Percentiles rank a stretch among this genome's conserved stretches.
Evolutionary conservation across 1,139 yeast species (phyloP).

Genomic region (Kazachstania sp.): DNA sequence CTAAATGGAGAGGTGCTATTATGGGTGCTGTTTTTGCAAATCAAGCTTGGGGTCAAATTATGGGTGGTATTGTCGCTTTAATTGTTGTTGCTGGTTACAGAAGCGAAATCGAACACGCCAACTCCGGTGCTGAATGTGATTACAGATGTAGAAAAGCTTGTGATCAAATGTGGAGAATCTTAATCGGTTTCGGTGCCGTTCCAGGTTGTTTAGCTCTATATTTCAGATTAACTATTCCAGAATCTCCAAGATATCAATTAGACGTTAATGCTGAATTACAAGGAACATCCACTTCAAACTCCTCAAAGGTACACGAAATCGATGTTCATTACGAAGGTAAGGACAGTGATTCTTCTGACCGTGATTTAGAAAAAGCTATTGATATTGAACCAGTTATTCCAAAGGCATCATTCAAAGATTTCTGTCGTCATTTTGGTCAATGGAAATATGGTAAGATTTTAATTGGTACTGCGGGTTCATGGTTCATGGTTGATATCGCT

Average conservation of each 20-base stretch:
- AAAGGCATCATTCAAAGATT: slow-evolving; percentile 47
- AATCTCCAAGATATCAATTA: slow-evolving; percentile 81
- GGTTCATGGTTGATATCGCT: slow-evolving; percentile 95
- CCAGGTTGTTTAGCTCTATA: slow-evolving; percentile 78
- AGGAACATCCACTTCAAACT: background rate
- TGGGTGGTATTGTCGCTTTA: slow-evolving; percentile 75
- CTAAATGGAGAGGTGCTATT: slow-evolving; percentile 94
- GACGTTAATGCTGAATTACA: slow-evolving; percentile 49
- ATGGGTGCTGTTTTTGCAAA: slow-evolving; percentile 91
- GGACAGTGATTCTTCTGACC: slow-evolving; percentile 25
- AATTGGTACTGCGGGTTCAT: slow-evolving; percentile 90
- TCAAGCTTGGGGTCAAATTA: slow-evolving; percentile 86
- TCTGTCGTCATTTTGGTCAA: slow-evolving; percentile 64
- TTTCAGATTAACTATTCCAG: slow-evolving; percentile 88
- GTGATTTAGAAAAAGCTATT: background rate
- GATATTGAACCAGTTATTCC: slow-evolving; percentile 27
- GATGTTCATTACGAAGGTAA: slow-evolving; percentile 26
- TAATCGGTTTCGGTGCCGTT: slow-evolving; percentile 80
- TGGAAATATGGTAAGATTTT: slow-evolving; percentile 84
- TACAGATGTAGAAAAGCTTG: slow-evolving; percentile 61
- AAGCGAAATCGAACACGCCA: slow-evolving; percentile 43
- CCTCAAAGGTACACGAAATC: background rate
- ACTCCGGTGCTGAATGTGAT: slow-evolving; percentile 49
- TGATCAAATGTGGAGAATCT: slow-evolving; percentile 91
- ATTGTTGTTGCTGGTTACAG: slow-evolving; percentile 67